Conservation (phyloP, 2,329 filamentous ascomycete species). For the Xylaria sp. region DNA sequence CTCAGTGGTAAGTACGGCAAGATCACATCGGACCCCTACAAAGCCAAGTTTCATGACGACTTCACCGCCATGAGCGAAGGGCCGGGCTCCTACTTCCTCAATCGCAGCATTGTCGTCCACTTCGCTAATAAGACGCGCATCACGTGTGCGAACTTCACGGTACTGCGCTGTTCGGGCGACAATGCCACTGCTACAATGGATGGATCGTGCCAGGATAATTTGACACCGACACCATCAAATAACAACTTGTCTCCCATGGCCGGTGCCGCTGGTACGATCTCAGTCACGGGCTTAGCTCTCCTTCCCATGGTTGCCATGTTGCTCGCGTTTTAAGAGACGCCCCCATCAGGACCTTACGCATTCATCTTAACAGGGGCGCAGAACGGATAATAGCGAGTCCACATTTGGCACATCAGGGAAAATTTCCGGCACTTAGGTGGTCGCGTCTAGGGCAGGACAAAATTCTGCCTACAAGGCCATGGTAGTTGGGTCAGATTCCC, state of each 20-base stretch:
- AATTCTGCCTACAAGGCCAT: constrained; percentile 12
- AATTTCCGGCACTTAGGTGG: constrained; percentile 14
- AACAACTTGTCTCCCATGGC: background rate
- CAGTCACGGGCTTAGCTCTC: constrained; percentile 40
- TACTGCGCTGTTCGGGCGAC: constrained; percentile 41
- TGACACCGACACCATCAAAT: constrained; percentile 13
- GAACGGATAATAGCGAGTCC: constrained; percentile 7
- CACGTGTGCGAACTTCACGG: constrained; percentile 71
- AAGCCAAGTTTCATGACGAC: constrained; percentile 63
- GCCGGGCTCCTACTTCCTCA: constrained; percentile 69
- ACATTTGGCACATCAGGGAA: constrained; percentile 14
- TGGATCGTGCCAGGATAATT: constrained; percentile 1
- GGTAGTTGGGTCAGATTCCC: constrained; percentile 10
- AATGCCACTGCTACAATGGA: constrained; percentile 36
- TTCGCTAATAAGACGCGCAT: constrained; percentile 72
- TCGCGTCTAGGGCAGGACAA: constrained; percentile 10
- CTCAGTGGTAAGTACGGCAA: constrained; percentile 78
- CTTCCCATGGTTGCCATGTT: constrained; percentile 40
- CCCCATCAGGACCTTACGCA: background rate
- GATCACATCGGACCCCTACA: constrained; percentile 63
- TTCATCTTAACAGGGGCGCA: constrained; percentile 3
- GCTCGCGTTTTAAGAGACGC: constrained; percentile 38
- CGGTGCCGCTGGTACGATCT: constrained; percentile 26
- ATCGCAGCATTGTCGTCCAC: constrained; percentile 73
- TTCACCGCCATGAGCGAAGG: constrained; percentile 66